Evolutionary conservation across 768 basidiomycete genomes (phyloP).

Genomic region (Lentinula detonsa): DNA sequence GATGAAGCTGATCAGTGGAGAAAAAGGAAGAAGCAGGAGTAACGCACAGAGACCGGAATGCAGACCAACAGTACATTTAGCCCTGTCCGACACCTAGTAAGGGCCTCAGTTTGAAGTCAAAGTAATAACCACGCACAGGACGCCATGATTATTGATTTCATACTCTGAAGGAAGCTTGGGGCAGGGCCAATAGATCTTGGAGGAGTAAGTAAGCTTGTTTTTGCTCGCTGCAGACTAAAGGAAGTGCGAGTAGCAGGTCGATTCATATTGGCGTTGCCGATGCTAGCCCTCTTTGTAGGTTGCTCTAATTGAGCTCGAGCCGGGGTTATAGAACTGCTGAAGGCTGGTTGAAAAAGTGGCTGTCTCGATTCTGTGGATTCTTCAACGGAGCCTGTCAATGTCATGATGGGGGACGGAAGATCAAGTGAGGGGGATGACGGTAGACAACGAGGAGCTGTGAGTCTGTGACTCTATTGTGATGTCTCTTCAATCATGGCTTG

Average conservation of each 20-base stretch:
- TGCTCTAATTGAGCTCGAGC: not conserved
- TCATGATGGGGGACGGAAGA: not conserved
- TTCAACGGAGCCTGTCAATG: not conserved
- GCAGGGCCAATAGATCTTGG: slow-evolving; percentile 31
- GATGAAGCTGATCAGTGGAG: not conserved
- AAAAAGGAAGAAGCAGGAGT: not conserved
- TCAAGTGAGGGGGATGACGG: not conserved
- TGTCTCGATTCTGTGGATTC: not conserved
- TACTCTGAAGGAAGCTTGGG: slow-evolving; percentile 39
- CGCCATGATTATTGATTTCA: slow-evolving; percentile 46
- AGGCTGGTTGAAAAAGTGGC: not conserved
- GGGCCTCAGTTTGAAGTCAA: not conserved
- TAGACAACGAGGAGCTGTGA: not conserved
- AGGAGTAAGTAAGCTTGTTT: slow-evolving; percentile 30
- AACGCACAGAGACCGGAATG: slow-evolving; percentile 63
- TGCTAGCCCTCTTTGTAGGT: not conserved
- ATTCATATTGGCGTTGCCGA: not conserved
- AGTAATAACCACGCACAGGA: slow-evolving; percentile 41
- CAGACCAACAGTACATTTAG: slow-evolving; percentile 66
- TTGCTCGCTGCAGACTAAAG: slow-evolving; percentile 13
- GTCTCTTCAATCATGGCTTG: no score
- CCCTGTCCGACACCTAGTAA: slow-evolving; percentile 31
- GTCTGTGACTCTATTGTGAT: no score
- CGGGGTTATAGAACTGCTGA: not conserved
- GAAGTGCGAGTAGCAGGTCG: not conserved